Base-by-base conservation (phyloP, 768 basidiomycete species). In the Coprinopsis cinerea region DNA sequence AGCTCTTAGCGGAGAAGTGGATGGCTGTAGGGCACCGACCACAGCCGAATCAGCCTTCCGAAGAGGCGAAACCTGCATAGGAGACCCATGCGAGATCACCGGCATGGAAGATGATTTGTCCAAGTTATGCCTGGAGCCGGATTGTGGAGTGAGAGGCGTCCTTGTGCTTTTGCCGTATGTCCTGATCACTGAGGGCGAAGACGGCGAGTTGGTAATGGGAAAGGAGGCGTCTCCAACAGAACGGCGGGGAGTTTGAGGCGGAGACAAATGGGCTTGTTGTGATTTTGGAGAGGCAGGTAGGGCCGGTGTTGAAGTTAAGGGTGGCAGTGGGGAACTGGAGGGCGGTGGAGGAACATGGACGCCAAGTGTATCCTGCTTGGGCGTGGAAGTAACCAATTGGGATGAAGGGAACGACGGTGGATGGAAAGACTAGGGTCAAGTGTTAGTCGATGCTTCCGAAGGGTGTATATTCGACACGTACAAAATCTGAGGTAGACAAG, bases 321-420 rank as follows among this genome's bases (percentile, higher is more conserved):
- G 17, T 34, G 13, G 27, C 27, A n/a, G 22, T 17, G 5, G 47
- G 30, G 42, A 32, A 32, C 18, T 28, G 17, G 35, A n/a, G n/a
- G n/a, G n/a, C n/a, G 43, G 48, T 15, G 47, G 43, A 13, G 28
- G 34, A n/a, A 45, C 18, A 25, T 48, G 4, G 6, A 15, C 24
- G 18, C 22, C 35, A 23, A 13, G 3, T 26, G 18, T 22, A n/a
- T 11, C 4, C 13, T 26, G 32, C 44, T 25, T 64, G 9, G 80
- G 81, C 3, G 80, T 82, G 1, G 81, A 83, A 23, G 78, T 81
- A 26, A 64, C 57, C 18, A 82, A 59, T 49, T 78, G 65, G 10
- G 73, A 66, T 4, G 70, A 63, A 25, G 77, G 74, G 55, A 81
- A 82, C 5, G 80, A 81, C 2, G 79, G 79, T 1, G 78, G 78